phyloP scores from a whole-genome alignment of 495 filamentous ascomycete genomes.

The Penicillium crystallinum region DNA sequence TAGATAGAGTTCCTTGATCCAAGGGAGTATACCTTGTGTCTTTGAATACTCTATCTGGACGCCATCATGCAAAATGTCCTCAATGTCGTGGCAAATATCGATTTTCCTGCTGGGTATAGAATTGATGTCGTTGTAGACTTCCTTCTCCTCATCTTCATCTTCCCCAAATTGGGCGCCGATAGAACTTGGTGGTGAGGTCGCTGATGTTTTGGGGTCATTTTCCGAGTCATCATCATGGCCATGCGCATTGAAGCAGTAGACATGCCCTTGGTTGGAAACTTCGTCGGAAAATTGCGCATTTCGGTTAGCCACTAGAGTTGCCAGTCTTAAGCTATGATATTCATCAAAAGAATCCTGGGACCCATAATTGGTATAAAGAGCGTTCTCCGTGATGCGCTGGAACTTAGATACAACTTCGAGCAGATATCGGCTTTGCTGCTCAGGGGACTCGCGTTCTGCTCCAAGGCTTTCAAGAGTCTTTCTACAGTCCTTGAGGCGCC shows the following conservation, averaged over 20 bases:
- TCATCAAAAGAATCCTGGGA: conserved; percentile 34
- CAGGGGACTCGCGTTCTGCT: conserved; percentile 30
- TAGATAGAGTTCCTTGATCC: conserved; percentile 27
- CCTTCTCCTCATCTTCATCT: neutral
- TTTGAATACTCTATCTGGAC: neutral
- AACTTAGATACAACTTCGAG: conserved; percentile 38
- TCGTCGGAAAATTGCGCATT: conserved; percentile 39
- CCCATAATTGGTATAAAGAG: conserved; percentile 42
- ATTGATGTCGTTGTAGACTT: neutral
- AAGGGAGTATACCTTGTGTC: conserved; percentile 21
- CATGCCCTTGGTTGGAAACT: conserved; percentile 36
- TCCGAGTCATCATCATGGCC: conserved; percentile 2
- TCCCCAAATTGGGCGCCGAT: neutral
- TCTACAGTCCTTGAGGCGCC: conserved; percentile 30
- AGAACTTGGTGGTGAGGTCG: neutral
- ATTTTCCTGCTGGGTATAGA: neutral
- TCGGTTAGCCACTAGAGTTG: conserved; percentile 40
- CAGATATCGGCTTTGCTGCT: conserved; percentile 43
- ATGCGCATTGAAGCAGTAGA: conserved; percentile 23
- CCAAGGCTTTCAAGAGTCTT: conserved; percentile 39
- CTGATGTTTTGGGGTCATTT: neutral
- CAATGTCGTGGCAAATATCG: conserved; percentile 11
- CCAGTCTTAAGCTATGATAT: conserved; percentile 29
- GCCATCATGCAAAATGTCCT: conserved; percentile 21
- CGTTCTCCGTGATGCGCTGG: conserved; percentile 32